Percentiles rank a stretch among this genome's conserved stretches.
These are phyloP conservation scores for Pichia sp. DNA, from an alignment of 1,139 yeast genomes.

Conservation along the genomic window DNA sequence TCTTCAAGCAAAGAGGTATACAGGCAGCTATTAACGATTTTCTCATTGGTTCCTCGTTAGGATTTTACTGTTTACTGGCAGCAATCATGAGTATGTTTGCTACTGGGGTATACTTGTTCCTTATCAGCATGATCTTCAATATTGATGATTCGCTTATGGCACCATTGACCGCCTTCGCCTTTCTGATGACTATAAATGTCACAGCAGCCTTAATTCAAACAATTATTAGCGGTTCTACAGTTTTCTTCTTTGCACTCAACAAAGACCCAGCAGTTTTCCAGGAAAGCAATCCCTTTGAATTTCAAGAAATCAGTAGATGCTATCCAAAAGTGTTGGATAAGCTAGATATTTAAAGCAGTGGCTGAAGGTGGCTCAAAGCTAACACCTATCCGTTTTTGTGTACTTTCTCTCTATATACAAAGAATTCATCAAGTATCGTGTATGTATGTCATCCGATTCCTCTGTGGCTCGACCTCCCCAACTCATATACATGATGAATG, in stretches of 20 bases:
- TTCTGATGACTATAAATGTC: slow-evolving; percentile 55
- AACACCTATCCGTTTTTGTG: too few relatives aligned
- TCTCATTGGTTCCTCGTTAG: slow-evolving; percentile 67
- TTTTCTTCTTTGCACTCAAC: slow-evolving; percentile 82
- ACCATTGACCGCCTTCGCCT: slow-evolving; percentile 64
- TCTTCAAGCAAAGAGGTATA: slow-evolving; percentile 71
- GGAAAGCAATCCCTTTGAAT: slow-evolving; percentile 58
- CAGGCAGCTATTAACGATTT: slow-evolving; percentile 57
- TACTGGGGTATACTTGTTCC: slow-evolving; percentile 57
- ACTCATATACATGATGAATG: too few relatives aligned
- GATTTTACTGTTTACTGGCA: slow-evolving; percentile 63
- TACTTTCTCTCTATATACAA: too few relatives aligned
- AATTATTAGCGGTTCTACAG: slow-evolving; percentile 73
- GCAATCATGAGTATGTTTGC: slow-evolving; percentile 65
- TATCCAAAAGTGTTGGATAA: slow-evolving; percentile 58
- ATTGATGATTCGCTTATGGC: slow-evolving; percentile 74
- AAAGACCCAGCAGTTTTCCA: slow-evolving; percentile 83
- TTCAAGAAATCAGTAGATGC: slow-evolving; percentile 38
- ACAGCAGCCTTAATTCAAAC: slow-evolving; percentile 67
- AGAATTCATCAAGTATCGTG: too few relatives aligned
- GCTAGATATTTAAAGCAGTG: slow-evolving; percentile 8
- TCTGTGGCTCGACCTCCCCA: too few relatives aligned
- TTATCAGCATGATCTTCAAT: slow-evolving; percentile 22
- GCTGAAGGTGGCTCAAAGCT: too few relatives aligned
- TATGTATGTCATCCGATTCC: too few relatives aligned